A percentile compares a stretch with the other conserved stretches of the same genome.
Conservation (phyloP, 441 rosid genomes). For the Erodium trifolium region DNA sequence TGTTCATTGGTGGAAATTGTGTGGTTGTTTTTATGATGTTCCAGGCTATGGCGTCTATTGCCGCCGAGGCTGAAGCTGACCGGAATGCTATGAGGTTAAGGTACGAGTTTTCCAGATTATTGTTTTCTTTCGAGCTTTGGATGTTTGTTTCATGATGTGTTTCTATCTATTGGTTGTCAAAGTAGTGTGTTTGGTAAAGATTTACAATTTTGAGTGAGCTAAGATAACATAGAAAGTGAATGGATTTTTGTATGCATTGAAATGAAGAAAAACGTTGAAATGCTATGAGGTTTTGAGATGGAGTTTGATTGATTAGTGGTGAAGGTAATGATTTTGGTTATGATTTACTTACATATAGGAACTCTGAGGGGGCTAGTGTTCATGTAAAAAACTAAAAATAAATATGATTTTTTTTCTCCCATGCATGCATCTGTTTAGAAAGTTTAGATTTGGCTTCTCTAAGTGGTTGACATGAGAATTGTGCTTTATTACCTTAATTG, state of each 20-base stretch:
- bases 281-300: not conserved
- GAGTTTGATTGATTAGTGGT: not conserved
- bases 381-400: too few species aligned
- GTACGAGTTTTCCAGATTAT: constrained; percentile 20
- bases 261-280: not conserved
- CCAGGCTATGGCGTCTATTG: constrained; percentile 96
- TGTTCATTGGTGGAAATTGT: not conserved
- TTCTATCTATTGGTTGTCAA: too few species aligned
- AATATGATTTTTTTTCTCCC: not conserved
- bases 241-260: not conserved
- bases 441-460: not conserved
- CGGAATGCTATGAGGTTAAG: constrained; percentile 80
- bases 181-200: not conserved
- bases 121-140: not conserved
- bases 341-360: not conserved
- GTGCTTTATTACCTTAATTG: not conserved
- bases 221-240: not conserved
- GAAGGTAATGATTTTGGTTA: not conserved
- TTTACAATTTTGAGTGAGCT: not conserved
- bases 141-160: too few species aligned
- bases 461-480: not conserved
- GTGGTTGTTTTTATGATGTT: not conserved
- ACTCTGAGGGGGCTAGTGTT: not conserved
- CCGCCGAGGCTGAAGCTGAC: constrained; percentile 76
- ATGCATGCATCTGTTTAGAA: not conserved